A percentile compares a stretch with the other conserved stretches of the same genome.
Conservation (phyloP, 1,284 basidiomycete species). For the Somion occarium region DNA sequence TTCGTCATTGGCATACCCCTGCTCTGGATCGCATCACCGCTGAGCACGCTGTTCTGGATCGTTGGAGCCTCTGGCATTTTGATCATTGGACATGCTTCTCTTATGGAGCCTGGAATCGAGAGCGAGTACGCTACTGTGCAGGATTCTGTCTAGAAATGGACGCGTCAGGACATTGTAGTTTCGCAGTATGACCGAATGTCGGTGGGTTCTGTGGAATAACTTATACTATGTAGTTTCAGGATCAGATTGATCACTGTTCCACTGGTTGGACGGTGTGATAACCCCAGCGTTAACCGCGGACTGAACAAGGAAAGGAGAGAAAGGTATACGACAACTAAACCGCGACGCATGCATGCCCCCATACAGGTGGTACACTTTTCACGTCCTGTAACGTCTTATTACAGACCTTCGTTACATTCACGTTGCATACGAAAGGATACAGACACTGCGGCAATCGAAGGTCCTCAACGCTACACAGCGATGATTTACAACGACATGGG, state of each 20-base stretch:
- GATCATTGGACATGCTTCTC: slow-evolving; percentile 74
- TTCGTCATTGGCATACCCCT: slow-evolving; percentile 77
- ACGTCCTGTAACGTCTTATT: no score
- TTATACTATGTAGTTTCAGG: slow-evolving; percentile 1
- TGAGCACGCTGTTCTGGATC: slow-evolving; percentile 76
- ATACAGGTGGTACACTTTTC: no score
- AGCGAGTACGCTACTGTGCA: slow-evolving; percentile 82
- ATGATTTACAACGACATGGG: no score
- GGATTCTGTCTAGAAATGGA: slow-evolving; percentile 46
- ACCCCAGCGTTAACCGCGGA: no score
- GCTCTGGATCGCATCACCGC: slow-evolving; percentile 63
- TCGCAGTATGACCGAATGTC: not conserved
- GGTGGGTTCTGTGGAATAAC: not conserved
- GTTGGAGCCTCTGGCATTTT: slow-evolving; percentile 72
- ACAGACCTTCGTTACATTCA: no score
- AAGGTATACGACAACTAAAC: no score
- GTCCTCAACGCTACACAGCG: no score
- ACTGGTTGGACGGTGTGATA: slow-evolving; percentile 1
- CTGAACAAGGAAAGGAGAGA: no score
- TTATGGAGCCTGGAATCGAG: slow-evolving; percentile 87
- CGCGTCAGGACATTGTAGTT: no score
- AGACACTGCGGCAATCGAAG: no score
- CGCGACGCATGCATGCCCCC: no score
- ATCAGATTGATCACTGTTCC: not conserved
- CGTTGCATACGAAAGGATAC: no score